Percentiles rank a stretch among this genome's conserved stretches.
These are phyloP conservation scores for Polyporus arcularius DNA, from an alignment of 768 basidiomycete species.

Conservation along the genomic window DNA sequence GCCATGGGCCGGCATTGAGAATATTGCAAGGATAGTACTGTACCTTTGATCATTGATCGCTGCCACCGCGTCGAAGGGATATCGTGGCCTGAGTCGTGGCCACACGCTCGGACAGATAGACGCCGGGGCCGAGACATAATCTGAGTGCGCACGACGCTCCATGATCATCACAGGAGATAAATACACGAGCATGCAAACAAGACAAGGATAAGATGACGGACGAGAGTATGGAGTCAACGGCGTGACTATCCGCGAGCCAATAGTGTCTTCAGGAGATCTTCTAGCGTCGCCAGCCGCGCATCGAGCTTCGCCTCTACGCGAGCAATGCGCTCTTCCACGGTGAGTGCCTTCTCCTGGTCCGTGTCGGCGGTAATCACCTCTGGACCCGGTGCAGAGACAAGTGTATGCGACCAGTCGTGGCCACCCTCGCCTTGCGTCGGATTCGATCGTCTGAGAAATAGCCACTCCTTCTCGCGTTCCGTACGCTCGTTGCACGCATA, in stretches of 20 bases:
- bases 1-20: too few species aligned
- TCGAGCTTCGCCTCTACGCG: neutral
- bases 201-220: neutral
- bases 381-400: neutral
- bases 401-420: slow-evolving; percentile 4
- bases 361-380: neutral
- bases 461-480: neutral
- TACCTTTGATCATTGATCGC: too few species aligned
- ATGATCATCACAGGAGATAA: too few species aligned
- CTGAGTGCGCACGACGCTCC: too few species aligned
- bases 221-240: too few species aligned
- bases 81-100: too few species aligned
- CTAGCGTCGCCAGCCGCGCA: neutral
- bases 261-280: neutral
- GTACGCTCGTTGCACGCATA: neutral
- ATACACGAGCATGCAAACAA: too few species aligned
- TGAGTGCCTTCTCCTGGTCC: neutral
- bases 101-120: too few species aligned
- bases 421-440: neutral
- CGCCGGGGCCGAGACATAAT: too few species aligned
- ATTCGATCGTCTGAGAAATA: neutral
- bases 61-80: too few species aligned
- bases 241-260: too few species aligned
- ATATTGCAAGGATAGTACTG: too few species aligned
- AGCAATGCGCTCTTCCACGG: neutral